Percentiles rank a stretch among this genome's conserved stretches.
Conservation (phyloP, 495 filamentous ascomycete species). For the Achaetomiella virescens region DNA sequence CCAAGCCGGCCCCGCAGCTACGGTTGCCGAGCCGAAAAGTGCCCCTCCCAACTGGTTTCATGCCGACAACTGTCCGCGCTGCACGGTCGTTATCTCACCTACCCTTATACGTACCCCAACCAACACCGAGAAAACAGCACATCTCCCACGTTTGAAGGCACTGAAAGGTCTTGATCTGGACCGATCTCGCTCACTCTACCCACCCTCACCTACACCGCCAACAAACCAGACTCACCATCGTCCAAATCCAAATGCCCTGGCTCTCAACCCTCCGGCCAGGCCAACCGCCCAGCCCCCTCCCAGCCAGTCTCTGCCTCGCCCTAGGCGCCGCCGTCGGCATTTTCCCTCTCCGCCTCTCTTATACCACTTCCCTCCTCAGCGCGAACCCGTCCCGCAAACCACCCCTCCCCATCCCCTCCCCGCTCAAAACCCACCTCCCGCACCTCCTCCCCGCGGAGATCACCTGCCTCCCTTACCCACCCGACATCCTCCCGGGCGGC, state of each 20-base stretch:
- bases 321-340: slow-evolving; percentile 19
- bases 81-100: background rate
- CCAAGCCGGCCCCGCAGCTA: slow-evolving; percentile 11
- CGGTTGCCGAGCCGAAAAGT: slow-evolving; percentile 7
- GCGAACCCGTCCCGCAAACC: background rate
- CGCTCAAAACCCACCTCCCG: slow-evolving; percentile 21
- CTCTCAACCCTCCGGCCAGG: background rate
- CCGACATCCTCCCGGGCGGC: slow-evolving; percentile 65
- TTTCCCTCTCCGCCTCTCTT: slow-evolving; percentile 5
- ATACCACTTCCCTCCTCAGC: background rate
- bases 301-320: slow-evolving; percentile 14
- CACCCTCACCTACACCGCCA: background rate
- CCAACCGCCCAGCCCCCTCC: background rate
- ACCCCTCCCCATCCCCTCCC: slow-evolving; percentile 16
- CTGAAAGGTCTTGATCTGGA: no score
- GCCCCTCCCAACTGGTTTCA: background rate
- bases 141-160: no score
- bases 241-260: slow-evolving; percentile 14
- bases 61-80: background rate
- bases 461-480: slow-evolving; percentile 55
- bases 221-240: background rate
- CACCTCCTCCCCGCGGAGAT: slow-evolving; percentile 15
- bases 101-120: background rate
- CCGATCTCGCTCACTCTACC: no score
- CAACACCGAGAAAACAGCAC: background rate